Base-by-base conservation (phyloP, 2,329 filamentous ascomycete species). In the Colletotrichum lini region DNA sequence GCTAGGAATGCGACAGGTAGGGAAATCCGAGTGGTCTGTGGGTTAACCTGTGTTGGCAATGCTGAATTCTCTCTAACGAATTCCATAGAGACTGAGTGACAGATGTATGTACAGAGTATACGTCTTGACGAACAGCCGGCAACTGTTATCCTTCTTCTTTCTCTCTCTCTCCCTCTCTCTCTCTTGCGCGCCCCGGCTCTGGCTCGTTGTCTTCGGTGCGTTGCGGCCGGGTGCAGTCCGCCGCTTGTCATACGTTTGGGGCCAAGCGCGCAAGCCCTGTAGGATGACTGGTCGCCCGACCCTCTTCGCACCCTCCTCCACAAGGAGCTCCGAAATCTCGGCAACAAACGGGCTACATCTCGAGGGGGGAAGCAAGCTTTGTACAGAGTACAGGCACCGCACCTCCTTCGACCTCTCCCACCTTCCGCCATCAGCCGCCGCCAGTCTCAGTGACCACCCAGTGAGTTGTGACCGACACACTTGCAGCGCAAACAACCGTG, bases 311-410 rank as follows among this genome's bases (percentile, higher is more conserved):
- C 50, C 45, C 65, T 52, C 57, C 65, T 52, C 63, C 65, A 16
- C 45, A 47, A 67, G 44, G 64, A 71, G 58, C 68, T 68, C 65
- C 65, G 68, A 71, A 71, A 59, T 68, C 58, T 71, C 68, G 68
- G 58, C 65, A 58, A 71, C 65, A 71, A 71, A 59, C 58, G 65
- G 68, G 58, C 65, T 53, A 68, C 44, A 49, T 52, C 40, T 62
- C 49, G 38, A 53, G 49, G 16, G 18, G 23, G 49, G 15, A 18
- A 12, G 13, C 12, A 56, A 10, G 35, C 40, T 15, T 65, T 71
- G 68, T 71, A 68, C 45, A 62, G 59, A 42, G 57, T 21, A 53
- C 57, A 9, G 35, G 60, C n/a, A 21, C 53, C 10, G 30, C 35
- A 38, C n/a, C 38, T 23, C 38, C 35, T 8, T 63, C 23, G 52